phyloP scores from a whole-genome alignment of 202 grass and related monocot species.

The Setaria viridis region DNA sequence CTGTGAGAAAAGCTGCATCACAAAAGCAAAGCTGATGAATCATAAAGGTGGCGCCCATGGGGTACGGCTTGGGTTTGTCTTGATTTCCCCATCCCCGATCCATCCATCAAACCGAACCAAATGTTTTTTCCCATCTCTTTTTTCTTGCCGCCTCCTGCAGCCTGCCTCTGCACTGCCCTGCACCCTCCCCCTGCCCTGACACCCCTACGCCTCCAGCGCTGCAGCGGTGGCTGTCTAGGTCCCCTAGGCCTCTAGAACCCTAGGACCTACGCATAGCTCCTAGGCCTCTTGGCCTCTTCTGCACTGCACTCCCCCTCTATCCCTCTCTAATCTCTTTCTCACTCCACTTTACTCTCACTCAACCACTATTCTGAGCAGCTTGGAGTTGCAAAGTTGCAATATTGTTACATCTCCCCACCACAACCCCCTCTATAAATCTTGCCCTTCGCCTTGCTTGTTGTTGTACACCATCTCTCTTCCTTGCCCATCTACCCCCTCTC shows the following conservation, averaged over 20 bases:
- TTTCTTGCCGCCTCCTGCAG: constrained; percentile 62
- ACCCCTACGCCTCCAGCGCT: constrained; percentile 43
- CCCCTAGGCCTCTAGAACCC: constrained; percentile 54
- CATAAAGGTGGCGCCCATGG: constrained; percentile 17
- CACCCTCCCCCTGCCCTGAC: constrained; percentile 51
- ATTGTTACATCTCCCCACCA: constrained; percentile 33
- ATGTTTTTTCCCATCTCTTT: constrained; percentile 21
- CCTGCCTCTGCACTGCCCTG: not conserved
- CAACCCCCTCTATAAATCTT: constrained; percentile 54
- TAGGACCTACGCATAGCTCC: constrained; percentile 26
- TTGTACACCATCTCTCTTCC: not conserved
- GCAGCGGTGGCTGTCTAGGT: constrained; percentile 44
- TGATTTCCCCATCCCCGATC: not conserved
- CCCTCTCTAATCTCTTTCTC: constrained; percentile 4
- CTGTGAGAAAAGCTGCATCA: not conserved
- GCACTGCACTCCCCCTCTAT: not conserved
- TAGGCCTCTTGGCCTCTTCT: constrained; percentile 25
- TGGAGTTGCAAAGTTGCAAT: constrained; percentile 16
- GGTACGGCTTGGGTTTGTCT: constrained; percentile 24
- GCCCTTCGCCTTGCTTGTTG: not conserved
- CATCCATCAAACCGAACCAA: constrained; percentile 23
- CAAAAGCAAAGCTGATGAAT: constrained; percentile 13
- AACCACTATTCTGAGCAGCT: constrained; percentile 53
- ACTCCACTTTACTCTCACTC: constrained; percentile 49
- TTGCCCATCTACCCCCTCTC: not conserved